Evolutionary conservation across 306 rosid genomes (phyloP).

Genomic region (Calophaca sinica): DNA sequence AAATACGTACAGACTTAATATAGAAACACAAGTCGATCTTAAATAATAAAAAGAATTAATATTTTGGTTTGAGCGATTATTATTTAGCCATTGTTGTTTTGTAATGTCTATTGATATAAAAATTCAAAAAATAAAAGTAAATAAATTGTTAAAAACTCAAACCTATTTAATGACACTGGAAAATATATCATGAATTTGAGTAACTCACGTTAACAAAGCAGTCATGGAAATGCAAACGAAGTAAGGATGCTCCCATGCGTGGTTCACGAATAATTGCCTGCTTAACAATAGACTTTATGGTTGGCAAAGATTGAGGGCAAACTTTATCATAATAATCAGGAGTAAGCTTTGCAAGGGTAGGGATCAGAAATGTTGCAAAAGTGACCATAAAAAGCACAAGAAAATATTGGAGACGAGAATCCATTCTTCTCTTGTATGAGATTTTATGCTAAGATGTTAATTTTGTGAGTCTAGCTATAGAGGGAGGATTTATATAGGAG

Average conservation of each 20-base stretch:
- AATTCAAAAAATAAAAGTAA: no score
- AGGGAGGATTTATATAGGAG: constrained; percentile 6
- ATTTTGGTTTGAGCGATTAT: no score
- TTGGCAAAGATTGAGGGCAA: constrained; percentile 48
- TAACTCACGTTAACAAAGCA: constrained; percentile 52
- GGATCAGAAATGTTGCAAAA: constrained; percentile 40
- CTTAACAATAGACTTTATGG: constrained; percentile 11
- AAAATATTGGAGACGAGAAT: constrained; percentile 33
- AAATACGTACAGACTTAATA: no score
- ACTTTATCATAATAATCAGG: constrained; percentile 36
- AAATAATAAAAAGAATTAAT: no score
- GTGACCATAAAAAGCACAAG: constrained; percentile 24
- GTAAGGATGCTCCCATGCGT: constrained; percentile 43
- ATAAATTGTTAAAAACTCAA: not conserved
- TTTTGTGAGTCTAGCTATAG: constrained; percentile 7
- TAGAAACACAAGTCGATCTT: no score
- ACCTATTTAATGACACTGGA: no score
- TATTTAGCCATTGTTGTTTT: no score
- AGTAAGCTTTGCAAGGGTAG: constrained; percentile 17
- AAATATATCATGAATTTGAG: not conserved
- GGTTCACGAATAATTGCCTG: constrained; percentile 27
- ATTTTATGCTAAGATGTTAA: not conserved
- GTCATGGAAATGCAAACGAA: constrained; percentile 53
- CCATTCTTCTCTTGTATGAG: no score
- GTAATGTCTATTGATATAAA: no score